Evolutionary conservation across 441 rosid species (phyloP), one percentile per base, ranked within the genome.

Genomic region (Brassica hybrid): DNA sequence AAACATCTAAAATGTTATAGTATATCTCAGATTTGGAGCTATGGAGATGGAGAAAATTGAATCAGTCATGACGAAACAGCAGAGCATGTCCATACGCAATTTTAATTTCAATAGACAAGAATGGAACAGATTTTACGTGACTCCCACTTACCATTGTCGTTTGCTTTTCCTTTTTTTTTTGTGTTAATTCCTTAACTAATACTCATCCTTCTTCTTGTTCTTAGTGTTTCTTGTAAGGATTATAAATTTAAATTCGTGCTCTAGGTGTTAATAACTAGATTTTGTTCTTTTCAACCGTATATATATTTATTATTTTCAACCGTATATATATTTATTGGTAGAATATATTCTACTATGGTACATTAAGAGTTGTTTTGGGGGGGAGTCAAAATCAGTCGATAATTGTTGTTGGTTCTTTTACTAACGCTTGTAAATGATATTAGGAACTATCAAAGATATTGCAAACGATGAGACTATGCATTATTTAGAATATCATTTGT

Each of bases 91-190:
- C 73, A 45, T 59, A 1, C 25, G 9, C 68, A 59, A 75, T 67
- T 61, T 67, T 67, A 7, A 67, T 58, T 12, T 17, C 32, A 57
- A 25, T 16, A 67, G 67, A 59, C 73, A 70, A 56, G 16, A 11
- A 16, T 67, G 71, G 23, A 67, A 45, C 78, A 58, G 8, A 34
- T 6, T 76, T 62, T 69, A 76, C 69, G 79, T 61, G 74, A 76
- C 74, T 69, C 69, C 58, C 79, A 76, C 79, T 62, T 50, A 69
- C 70, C 79, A 69, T 48, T 69, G 74, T 69, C 79, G 63, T 62
- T 34, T 34, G 56, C 34, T 12, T 62, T 70, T 76, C 14, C 32
- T 48, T 48, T 48, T 48, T 2, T 75, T 75, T 27, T 67, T 25
- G 16, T 57, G 41, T 7, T 72, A 50, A 75, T 45, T 43, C 52